phyloP scores from a whole-genome alignment of 2,329 filamentous ascomycete genomes.

The Thielaviopsis punctulata region DNA sequence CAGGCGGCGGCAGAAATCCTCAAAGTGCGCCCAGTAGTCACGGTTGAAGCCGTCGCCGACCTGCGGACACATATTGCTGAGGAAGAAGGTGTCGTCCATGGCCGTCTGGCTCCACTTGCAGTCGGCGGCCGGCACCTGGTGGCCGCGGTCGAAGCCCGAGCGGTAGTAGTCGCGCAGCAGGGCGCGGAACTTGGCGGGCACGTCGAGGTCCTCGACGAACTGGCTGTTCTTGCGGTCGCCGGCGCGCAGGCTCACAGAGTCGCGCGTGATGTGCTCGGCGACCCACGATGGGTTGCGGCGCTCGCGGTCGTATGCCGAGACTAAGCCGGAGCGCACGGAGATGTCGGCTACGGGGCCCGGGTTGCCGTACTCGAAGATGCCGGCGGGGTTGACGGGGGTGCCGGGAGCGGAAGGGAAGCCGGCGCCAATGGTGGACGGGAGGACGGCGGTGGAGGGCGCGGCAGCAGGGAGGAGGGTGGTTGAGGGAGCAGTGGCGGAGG shows the following conservation, averaged over 20 bases:
- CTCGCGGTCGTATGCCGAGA: conserved; percentile 80
- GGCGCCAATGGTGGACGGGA: conserved; percentile 18
- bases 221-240: conserved; percentile 70
- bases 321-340: conserved; percentile 55
- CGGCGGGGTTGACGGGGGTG: conserved; percentile 51
- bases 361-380: conserved; percentile 75
- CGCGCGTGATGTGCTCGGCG: conserved; percentile 85
- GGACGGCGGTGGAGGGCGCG: conserved; percentile 25
- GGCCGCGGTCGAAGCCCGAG: conserved; percentile 85
- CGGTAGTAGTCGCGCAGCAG: conserved; percentile 88
- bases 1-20: conserved; percentile 84
- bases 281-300: conserved; percentile 90
- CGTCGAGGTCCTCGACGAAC: conserved; percentile 64
- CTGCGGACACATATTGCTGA: conserved; percentile 96
- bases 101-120: conserved; percentile 87
- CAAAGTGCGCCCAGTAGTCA: conserved; percentile 98
- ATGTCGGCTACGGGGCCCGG: conserved; percentile 79
- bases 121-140: conserved; percentile 93
- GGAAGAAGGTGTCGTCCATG: conserved; percentile 87
- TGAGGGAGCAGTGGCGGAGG: neutral
- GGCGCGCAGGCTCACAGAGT: conserved; percentile 55
- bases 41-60: conserved; percentile 97
- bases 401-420: conserved; percentile 19
- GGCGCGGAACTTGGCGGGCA: conserved; percentile 78
- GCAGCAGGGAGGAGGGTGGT: conserved; percentile 15